Percentiles rank a stretch among this genome's conserved stretches.
Evolutionary conservation across 2,329 filamentous ascomycete genomes (phyloP).

Genomic region (Pseudogymnoascus verrucosus): DNA sequence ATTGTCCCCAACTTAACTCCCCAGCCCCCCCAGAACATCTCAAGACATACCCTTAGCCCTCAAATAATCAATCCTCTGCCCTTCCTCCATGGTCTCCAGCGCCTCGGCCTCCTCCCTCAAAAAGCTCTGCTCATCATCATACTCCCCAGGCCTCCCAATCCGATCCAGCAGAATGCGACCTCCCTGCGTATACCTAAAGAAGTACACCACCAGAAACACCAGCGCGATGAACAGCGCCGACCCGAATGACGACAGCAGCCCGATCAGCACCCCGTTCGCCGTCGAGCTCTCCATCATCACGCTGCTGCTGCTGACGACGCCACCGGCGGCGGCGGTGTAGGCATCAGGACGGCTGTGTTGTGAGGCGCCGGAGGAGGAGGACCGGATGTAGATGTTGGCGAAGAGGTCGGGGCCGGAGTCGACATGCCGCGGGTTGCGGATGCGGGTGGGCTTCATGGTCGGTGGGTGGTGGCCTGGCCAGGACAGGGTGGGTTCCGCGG

Average conservation of each 20-base stretch:
- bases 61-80: slow-evolving; percentile 82
- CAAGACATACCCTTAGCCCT: slow-evolving; percentile 75
- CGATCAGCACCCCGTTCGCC: slow-evolving; percentile 79
- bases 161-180: slow-evolving; percentile 90
- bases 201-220: slow-evolving; percentile 76
- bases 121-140: slow-evolving; percentile 95
- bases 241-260: slow-evolving; percentile 87
- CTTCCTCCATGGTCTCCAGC: slow-evolving; percentile 89
- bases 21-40: background rate
- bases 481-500: background rate
- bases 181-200: slow-evolving; percentile 82
- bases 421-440: background rate
- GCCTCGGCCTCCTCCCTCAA: slow-evolving; percentile 90
- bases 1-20: background rate
- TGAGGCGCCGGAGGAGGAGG: background rate
- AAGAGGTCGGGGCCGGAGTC: background rate
- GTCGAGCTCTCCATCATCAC: slow-evolving; percentile 29
- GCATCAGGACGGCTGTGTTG: background rate
- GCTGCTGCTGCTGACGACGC: background rate
- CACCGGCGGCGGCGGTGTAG: background rate
- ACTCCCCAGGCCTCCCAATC: slow-evolving; percentile 88
- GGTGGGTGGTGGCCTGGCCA: background rate
- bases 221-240: slow-evolving; percentile 79
- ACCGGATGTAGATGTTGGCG: background rate
- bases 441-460: background rate